These are phyloP conservation scores for Davidsoniella neocaledoniae DNA, from an alignment of 2,329 filamentous ascomycete genomes.

Conservation along the genomic window DNA sequence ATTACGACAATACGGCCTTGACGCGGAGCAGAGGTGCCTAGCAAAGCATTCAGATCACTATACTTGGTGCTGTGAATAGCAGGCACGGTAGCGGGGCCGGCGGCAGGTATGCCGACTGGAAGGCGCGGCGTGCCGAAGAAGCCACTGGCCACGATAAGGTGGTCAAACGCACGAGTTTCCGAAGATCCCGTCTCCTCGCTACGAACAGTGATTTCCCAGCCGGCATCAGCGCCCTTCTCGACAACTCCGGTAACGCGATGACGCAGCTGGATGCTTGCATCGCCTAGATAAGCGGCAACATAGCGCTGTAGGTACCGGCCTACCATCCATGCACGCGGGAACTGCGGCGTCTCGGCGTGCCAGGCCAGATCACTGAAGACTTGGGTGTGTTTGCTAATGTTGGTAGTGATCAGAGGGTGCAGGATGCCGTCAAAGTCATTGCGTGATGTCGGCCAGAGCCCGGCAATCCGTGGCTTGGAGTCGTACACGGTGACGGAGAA, in stretches of 20 bases:
- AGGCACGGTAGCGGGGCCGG: slow-evolving; percentile 22
- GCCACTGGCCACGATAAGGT: slow-evolving; percentile 55
- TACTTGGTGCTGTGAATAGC: slow-evolving; percentile 55
- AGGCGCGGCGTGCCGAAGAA: slow-evolving; percentile 51
- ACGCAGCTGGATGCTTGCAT: slow-evolving; percentile 26
- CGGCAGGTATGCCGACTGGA: slow-evolving; percentile 24
- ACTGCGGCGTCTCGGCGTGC: slow-evolving; percentile 41
- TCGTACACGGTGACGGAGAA: slow-evolving; percentile 61
- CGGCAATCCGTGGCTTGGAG: slow-evolving; percentile 46
- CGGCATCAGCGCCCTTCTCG: slow-evolving; percentile 21
- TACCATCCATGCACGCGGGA: slow-evolving; percentile 63
- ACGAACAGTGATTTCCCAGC: slow-evolving; percentile 26
- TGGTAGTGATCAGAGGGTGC: slow-evolving; percentile 52
- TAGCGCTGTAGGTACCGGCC: slow-evolving; percentile 57
- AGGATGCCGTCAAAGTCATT: slow-evolving; percentile 34
- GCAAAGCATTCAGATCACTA: slow-evolving; percentile 33
- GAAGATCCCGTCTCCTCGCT: slow-evolving; percentile 18
- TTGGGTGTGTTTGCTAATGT: slow-evolving; percentile 64
- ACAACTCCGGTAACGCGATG: slow-evolving; percentile 30
- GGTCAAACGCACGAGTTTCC: slow-evolving; percentile 43
- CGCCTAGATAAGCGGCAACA: slow-evolving; percentile 35
- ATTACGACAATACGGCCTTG: slow-evolving; percentile 53
- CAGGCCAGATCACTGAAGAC: slow-evolving; percentile 58
- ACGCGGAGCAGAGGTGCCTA: slow-evolving; percentile 22
- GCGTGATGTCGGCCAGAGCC: slow-evolving; percentile 52